A percentile compares a stretch with the other conserved stretches of the same genome.
Conservation (phyloP, 306 rosid species). For the Sindora glabra region DNA sequence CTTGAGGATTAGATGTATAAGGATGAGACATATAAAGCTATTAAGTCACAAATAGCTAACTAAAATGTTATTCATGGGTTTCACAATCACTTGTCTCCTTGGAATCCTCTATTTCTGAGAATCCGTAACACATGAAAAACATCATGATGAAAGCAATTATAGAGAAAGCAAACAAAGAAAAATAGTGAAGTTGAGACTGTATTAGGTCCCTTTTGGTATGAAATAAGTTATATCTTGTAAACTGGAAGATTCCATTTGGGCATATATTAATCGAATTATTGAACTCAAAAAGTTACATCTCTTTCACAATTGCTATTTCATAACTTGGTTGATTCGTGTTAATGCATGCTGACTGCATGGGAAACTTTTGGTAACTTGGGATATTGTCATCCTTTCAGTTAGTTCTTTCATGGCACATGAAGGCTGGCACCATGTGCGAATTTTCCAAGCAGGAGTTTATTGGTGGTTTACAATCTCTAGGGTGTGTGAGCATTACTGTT, state of each 20-base stretch:
- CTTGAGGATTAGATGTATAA: not conserved
- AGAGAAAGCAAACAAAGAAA: not conserved
- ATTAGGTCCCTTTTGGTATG: too few relatives aligned
- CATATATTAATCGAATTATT: not conserved
- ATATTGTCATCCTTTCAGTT: slow-evolving; percentile 49
- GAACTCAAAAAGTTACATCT: not conserved
- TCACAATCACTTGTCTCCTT: not conserved
- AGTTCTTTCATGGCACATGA: slow-evolving; percentile 99
- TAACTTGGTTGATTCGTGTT: not conserved
- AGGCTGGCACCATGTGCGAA: slow-evolving; percentile 99
- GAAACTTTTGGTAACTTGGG: slow-evolving; percentile 5
- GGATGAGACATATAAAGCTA: not conserved
- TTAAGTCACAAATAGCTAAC: not conserved
- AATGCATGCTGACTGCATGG: not conserved
- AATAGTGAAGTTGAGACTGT: too few relatives aligned
- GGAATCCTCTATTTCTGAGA: too few relatives aligned
- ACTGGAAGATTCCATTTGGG: not conserved
- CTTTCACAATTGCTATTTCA: not conserved
- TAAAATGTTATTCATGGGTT: not conserved
- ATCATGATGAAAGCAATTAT: too few relatives aligned
- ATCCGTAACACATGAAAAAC: too few relatives aligned
- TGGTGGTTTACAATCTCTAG: slow-evolving; percentile 82
- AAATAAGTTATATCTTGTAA: not conserved
- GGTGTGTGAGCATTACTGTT: slow-evolving; percentile 34
- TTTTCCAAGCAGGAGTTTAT: slow-evolving; percentile 90